These are phyloP conservation scores for Calonectria henricotiae DNA, from an alignment of 2,329 filamentous ascomycete genomes.

Conservation along the genomic window DNA sequence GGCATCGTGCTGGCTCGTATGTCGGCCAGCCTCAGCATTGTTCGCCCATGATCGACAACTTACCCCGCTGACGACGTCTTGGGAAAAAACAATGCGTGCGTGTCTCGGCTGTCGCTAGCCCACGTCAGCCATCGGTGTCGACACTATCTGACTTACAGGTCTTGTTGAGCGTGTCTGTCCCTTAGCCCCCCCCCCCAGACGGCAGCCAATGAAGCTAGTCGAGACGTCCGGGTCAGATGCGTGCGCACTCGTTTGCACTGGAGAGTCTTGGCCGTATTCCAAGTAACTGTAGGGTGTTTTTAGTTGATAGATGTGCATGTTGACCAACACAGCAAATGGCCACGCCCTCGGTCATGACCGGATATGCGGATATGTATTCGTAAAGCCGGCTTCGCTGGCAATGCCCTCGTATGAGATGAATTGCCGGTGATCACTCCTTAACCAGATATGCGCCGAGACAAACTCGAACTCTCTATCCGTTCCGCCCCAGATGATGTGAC, in stretches of 20 bases:
- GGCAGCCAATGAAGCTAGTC: constrained; percentile 1
- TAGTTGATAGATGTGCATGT: neutral
- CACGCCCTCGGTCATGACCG: neutral
- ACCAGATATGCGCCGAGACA: constrained; percentile 5
- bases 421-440: neutral
- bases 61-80: constrained; percentile 1
- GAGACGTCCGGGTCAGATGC: constrained; percentile 16
- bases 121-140: constrained; percentile 35
- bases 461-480: neutral
- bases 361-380: constrained; percentile 7
- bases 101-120: constrained; percentile 25
- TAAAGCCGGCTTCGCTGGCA: neutral
- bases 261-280: neutral
- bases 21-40: neutral
- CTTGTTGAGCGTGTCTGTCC: constrained; percentile 20
- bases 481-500: neutral
- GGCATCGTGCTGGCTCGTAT: constrained; percentile 1
- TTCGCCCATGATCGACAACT: neutral
- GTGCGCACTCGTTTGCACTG: neutral
- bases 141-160: constrained; percentile 32
- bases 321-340: no score
- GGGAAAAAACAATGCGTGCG: constrained; percentile 4
- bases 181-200: neutral
- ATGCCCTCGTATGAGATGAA: neutral
- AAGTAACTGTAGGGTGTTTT: constrained; percentile 1